Percentiles rank a stretch among this genome's conserved stretches.
Conservation (phyloP, 2,329 filamentous ascomycete genomes). For the Mycocentrospora acerina region DNA sequence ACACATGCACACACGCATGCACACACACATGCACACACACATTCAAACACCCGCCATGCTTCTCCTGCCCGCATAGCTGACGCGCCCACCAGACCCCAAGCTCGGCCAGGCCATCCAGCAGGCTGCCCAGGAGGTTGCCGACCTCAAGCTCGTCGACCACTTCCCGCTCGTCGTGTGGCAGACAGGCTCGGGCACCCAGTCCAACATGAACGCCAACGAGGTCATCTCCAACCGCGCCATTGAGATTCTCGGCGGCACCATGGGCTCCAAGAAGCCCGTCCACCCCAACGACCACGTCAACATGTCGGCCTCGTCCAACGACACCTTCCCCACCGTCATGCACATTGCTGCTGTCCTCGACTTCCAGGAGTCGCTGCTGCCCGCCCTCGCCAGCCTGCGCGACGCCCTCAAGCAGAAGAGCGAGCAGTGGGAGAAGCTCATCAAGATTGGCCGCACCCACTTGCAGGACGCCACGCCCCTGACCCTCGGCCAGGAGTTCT, state of each 20-base stretch:
- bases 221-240: constrained; percentile 99
- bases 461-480: constrained; percentile 95
- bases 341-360: constrained; percentile 97
- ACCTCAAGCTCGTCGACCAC: constrained; percentile 91
- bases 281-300: constrained; percentile 99
- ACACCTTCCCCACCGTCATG: constrained; percentile 99
- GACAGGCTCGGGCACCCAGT: constrained; percentile 97
- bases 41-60: too few relatives aligned
- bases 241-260: constrained; percentile 90
- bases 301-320: constrained; percentile 97
- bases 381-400: constrained; percentile 78
- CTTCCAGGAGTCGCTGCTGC: constrained; percentile 81
- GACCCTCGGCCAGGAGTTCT: constrained; percentile 96
- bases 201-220: constrained; percentile 99
- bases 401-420: constrained; percentile 85
- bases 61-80: constrained; percentile 18
- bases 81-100: constrained; percentile 69
- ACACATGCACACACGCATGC: too few relatives aligned
- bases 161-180: constrained; percentile 99
- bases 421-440: constrained; percentile 87
- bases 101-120: constrained; percentile 91
- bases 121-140: constrained; percentile 89
- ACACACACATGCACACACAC: too few relatives aligned
- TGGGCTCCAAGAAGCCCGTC: constrained; percentile 97
- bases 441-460: constrained; percentile 98